These are phyloP conservation scores for Gracilaria gracilis DNA, from an alignment of 23 red algal genomes.

Conservation along the genomic window DNA sequence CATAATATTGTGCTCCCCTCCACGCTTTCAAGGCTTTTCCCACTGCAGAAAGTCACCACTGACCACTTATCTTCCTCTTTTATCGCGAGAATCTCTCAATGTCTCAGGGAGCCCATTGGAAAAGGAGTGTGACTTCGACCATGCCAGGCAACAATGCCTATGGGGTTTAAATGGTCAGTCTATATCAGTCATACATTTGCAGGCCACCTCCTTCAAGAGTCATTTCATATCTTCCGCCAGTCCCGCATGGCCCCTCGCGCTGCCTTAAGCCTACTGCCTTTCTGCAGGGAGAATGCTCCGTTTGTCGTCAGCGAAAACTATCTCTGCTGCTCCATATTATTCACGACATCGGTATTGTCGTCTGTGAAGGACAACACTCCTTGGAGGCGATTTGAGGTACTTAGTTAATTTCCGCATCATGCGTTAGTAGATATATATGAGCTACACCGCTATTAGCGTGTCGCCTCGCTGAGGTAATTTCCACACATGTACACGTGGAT, in stretches of 20 bases:
- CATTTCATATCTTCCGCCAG: not conserved
- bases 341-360: not conserved
- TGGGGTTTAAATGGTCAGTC: conserved; percentile 10
- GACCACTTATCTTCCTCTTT: not conserved
- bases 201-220: not conserved
- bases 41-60: not conserved
- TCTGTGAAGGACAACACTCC: too few species aligned
- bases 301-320: not conserved
- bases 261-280: not conserved
- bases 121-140: not conserved
- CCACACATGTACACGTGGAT: too few species aligned
- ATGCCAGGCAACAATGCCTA: not conserved
- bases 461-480: too few species aligned
- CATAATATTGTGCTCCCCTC: not conserved
- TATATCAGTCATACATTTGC: conserved; percentile 2
- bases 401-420: too few species aligned
- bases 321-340: not conserved
- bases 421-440: too few species aligned
- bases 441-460: too few species aligned
- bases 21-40: not conserved
- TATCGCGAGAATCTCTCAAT: not conserved
- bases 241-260: not conserved
- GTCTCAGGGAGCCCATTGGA: not conserved
- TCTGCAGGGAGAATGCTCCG: not conserved
- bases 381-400: too few species aligned